Evolutionary conservation across 768 basidiomycete genomes (phyloP), one percentile per base, ranked within the genome.

Genomic region (Flagelloscypha sp.): DNA sequence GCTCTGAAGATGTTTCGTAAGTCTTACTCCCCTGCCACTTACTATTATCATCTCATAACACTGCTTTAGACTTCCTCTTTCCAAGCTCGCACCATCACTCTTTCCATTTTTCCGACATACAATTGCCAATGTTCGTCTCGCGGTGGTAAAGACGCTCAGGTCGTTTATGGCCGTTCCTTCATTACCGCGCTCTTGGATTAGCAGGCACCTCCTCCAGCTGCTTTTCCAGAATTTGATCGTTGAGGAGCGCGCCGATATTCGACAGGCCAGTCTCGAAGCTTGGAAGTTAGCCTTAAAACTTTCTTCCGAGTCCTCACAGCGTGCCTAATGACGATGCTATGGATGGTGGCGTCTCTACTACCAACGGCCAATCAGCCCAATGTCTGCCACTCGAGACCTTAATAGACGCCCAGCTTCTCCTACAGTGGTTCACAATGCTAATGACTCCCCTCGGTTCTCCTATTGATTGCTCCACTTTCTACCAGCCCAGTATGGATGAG

Each of bases 81-180:
- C 79, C n/a, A 72, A 71, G 3, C 73, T 95, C 37, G 84, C 93
- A 5, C 84, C 85, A 2, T 86, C 84, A 1, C 63, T 94, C 5
- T 98, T 89, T 60, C 88, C 94, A 3, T 97, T 94, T 69, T 93
- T 97, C 62, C 86, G 95, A 12, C 95, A 99, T 56, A 93, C 94
- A 0, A 98, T 99, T 48, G 60, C 84, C 1, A 83, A 82, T 41
- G 95, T 99, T 36, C 87, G 95, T 6, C 69, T 93, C 10, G 83
- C 95, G 2, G 93, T 98, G 2, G 84, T 93, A 29, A 81, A 86
- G 41, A 92, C 92, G 0, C 63, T 98, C 7, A 71, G 79, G 37
- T 82, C 84, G 6, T 93, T 98, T 59, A 84, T 95, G 72, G 63
- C 68, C 16, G 83, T 89, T 6, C 57, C 76, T 6, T 72, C 78